These are phyloP conservation scores for Hypholoma fasciculare DNA, from an alignment of 768 basidiomycete species.

Conservation along the genomic window DNA sequence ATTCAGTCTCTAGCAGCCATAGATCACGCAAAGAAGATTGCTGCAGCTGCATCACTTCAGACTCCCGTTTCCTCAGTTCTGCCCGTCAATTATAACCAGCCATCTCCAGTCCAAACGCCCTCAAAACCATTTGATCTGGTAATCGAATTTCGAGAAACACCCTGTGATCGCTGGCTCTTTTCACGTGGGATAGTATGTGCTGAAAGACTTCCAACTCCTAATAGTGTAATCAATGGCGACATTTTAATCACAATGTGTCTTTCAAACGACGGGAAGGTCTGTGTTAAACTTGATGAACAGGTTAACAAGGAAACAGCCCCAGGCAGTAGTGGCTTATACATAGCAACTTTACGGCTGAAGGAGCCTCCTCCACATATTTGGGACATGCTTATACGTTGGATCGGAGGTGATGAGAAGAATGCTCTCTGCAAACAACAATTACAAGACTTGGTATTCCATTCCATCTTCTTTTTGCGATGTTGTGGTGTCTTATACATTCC, in stretches of 20 bases:
- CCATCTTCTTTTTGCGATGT: neutral
- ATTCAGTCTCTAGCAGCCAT: constrained; percentile 62
- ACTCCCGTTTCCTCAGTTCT: neutral
- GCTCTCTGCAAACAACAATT: constrained; percentile 46
- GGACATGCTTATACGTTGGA: constrained; percentile 64
- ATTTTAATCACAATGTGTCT: constrained; percentile 16
- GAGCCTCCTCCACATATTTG: constrained; percentile 49
- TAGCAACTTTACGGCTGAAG: constrained; percentile 50
- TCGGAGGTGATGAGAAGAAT: constrained; percentile 54
- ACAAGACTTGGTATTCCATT: constrained; percentile 42
- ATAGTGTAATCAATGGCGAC: constrained; percentile 20
- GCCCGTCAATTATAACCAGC: constrained; percentile 7
- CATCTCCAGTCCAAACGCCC: constrained; percentile 21
- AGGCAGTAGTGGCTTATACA: constrained; percentile 16
- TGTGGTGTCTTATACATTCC: neutral
- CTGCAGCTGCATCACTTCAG: neutral
- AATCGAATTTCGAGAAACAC: constrained; percentile 65
- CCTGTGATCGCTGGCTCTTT: constrained; percentile 65
- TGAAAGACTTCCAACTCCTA: constrained; percentile 32
- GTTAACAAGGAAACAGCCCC: constrained; percentile 8
- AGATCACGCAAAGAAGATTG: constrained; percentile 15
- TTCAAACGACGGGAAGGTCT: constrained; percentile 21
- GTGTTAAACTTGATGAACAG: constrained; percentile 6
- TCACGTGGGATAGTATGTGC: constrained; percentile 59
- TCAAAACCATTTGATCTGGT: constrained; percentile 71